Evolutionary conservation across 176 grass and related monocot genomes (phyloP).

Genomic region (Oryza punctata): DNA sequence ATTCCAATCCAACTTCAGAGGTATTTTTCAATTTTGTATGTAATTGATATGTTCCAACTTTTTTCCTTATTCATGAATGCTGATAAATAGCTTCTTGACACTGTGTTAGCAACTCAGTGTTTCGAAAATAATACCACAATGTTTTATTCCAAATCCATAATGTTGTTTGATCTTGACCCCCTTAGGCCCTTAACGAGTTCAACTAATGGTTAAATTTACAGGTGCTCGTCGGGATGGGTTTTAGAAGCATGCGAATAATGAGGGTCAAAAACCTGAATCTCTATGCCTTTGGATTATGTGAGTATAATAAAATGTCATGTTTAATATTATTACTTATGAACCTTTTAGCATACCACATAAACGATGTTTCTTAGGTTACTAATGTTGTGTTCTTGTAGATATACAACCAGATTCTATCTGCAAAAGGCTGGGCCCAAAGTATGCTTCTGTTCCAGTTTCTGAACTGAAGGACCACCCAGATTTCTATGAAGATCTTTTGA

Average conservation of each 20-base stretch:
- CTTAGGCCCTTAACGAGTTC: neutral
- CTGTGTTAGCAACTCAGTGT: constrained; percentile 18
- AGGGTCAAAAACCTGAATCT: constrained; percentile 74
- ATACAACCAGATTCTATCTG: constrained; percentile 90
- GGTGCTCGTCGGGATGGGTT: constrained; percentile 94
- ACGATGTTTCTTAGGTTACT: constrained; percentile 4
- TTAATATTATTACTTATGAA: constrained; percentile 9
- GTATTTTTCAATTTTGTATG: constrained; percentile 33
- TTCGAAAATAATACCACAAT: neutral
- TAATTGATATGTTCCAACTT: neutral
- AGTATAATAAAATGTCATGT: constrained; percentile 40
- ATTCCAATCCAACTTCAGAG: constrained; percentile 61
- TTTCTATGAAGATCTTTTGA: constrained; percentile 95
- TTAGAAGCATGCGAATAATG: constrained; percentile 84
- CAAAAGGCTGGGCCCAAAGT: constrained; percentile 84
- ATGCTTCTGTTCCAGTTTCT: constrained; percentile 62
- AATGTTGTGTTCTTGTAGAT: constrained; percentile 57
- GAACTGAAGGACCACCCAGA: constrained; percentile 80
- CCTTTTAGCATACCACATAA: constrained; percentile 31
- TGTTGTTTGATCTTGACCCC: neutral
- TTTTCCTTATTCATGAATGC: neutral
- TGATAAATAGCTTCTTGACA: neutral
- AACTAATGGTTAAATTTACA: constrained; percentile 36
- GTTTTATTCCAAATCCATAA: neutral
- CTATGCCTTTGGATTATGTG: constrained; percentile 98